These are phyloP conservation scores for Catunica adiposa DNA, from an alignment of 2,329 filamentous ascomycete genomes.

Conservation along the genomic window DNA sequence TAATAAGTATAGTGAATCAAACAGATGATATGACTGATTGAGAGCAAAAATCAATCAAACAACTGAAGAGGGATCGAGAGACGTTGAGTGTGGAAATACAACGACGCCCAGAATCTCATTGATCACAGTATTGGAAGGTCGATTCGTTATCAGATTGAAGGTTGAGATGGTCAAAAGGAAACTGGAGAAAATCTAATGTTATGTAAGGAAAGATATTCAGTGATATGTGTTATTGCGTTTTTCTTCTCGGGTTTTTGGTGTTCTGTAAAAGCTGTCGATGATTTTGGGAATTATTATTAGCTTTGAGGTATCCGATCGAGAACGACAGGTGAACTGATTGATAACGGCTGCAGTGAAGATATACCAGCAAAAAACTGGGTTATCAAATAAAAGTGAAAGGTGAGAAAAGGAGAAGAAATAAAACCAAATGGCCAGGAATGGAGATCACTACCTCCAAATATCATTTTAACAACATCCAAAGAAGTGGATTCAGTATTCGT, in stretches of 20 bases:
- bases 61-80: conserved; percentile 13
- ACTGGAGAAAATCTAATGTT: neutral
- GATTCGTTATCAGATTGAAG: neutral
- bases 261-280: no score
- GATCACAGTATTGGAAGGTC: conserved; percentile 4
- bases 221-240: neutral
- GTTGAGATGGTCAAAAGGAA: neutral
- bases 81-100: conserved; percentile 9
- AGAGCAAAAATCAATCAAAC: conserved; percentile 12
- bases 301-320: no score
- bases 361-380: neutral
- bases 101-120: conserved; percentile 12
- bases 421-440: neutral
- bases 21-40: neutral
- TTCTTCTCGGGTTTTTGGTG: neutral
- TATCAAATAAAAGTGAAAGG: neutral
- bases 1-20: neutral
- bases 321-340: conserved; percentile 7
- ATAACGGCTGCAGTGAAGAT: conserved; percentile 5
- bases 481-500: no score
- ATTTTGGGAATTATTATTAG: no score
- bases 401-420: neutral
- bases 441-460: neutral
- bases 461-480: neutral
- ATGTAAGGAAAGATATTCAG: neutral